These are phyloP conservation scores for Cenchrus fungigraminus DNA, from an alignment of 176 grass and related monocot species.

Conservation along the genomic window DNA sequence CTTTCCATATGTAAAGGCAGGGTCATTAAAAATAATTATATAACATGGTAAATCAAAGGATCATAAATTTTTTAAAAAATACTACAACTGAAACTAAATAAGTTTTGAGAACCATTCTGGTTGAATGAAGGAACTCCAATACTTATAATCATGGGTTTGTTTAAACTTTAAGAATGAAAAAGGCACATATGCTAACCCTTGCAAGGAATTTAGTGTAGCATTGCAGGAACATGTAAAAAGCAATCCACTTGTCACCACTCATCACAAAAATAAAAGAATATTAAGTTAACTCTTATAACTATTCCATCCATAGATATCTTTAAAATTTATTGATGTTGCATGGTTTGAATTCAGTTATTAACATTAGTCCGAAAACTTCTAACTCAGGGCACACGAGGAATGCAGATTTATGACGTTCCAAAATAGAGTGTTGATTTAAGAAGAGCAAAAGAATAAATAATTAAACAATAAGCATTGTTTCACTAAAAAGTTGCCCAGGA, in stretches of 20 bases:
- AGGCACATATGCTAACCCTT: too few species aligned
- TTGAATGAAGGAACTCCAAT: background rate
- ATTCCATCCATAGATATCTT: too few species aligned
- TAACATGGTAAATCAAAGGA: conserved; percentile 23
- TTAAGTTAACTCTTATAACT: too few species aligned
- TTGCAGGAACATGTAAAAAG: background rate
- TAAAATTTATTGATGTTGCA: too few species aligned
- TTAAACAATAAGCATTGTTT: conserved; percentile 15
- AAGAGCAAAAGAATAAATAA: conserved; percentile 26
- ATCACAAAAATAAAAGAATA: too few species aligned
- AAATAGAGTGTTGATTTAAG: conserved; percentile 1
- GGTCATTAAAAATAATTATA: conserved; percentile 13
- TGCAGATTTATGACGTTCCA: background rate
- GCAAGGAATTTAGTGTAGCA: background rate
- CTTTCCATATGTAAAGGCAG: conserved; percentile 69
- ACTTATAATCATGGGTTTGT: background rate
- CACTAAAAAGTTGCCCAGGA: conserved; percentile 93
- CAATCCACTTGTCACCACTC: too few species aligned
- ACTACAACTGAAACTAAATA: background rate
- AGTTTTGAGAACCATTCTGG: conserved; percentile 3
- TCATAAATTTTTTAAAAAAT: background rate
- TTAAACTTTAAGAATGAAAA: too few species aligned
- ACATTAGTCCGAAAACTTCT: too few species aligned
- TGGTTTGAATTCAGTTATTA: too few species aligned
- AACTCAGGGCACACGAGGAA: too few species aligned